phyloP scores from a whole-genome alignment of 345 rosid genomes.

The Pseudoturritis turrita region DNA sequence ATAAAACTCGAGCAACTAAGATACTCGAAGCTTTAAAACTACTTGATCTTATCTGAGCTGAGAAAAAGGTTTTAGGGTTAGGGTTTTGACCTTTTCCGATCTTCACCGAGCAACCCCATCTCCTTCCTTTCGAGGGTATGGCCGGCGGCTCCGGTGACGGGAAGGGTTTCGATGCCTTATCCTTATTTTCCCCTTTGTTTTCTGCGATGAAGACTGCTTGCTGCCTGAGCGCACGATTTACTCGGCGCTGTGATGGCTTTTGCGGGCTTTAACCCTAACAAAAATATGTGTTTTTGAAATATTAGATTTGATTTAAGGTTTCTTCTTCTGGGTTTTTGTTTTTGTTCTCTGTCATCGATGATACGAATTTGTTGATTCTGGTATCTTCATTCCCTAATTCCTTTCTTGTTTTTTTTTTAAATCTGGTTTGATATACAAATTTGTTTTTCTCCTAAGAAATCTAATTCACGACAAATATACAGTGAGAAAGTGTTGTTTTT shows the following conservation, averaged over 20 bases:
- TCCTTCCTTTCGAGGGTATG: slow-evolving; percentile 4
- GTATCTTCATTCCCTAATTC: neutral
- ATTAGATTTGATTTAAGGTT: neutral
- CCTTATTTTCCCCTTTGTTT: slow-evolving; percentile 16
- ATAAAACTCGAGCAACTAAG: slow-evolving; percentile 10
- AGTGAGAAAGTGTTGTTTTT: neutral
- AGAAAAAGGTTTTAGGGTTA: slow-evolving; percentile 12
- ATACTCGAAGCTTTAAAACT: neutral
- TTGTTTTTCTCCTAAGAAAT: no score
- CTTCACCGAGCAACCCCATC: slow-evolving; percentile 28
- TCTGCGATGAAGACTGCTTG: slow-evolving; percentile 82
- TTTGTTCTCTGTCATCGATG: neutral
- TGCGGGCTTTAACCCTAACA: slow-evolving; percentile 45
- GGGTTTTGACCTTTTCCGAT: slow-evolving; percentile 2
- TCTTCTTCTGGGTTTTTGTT: neutral
- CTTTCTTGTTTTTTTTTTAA: neutral
- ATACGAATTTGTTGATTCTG: neutral
- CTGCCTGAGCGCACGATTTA: slow-evolving; percentile 49
- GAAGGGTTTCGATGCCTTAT: slow-evolving; percentile 4
- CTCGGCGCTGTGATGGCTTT: slow-evolving; percentile 55
- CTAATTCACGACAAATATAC: neutral
- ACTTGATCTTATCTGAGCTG: slow-evolving; percentile 96
- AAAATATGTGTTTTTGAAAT: neutral
- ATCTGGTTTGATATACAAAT: neutral
- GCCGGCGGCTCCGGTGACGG: slow-evolving; percentile 49